Evolutionary conservation across 2,329 filamentous ascomycete genomes (phyloP).

Genomic region (Microsporum audouinii): DNA sequence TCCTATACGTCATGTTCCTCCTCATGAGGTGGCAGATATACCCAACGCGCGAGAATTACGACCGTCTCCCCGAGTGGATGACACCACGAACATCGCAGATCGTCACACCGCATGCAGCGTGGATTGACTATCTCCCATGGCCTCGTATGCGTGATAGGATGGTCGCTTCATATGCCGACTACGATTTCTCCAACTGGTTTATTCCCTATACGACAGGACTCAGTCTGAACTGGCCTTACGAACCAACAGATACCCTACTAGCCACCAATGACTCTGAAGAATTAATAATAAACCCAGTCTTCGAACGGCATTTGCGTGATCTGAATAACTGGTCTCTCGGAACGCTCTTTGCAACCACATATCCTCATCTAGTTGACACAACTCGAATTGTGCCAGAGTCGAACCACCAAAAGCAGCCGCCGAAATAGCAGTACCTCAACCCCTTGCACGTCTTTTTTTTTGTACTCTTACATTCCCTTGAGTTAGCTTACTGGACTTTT

Average conservation of each 20-base stretch:
- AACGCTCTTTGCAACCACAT: slow-evolving; percentile 52
- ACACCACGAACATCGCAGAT: slow-evolving; percentile 57
- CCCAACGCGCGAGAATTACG: slow-evolving; percentile 67
- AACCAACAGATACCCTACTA: slow-evolving; percentile 57
- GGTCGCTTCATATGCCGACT: slow-evolving; percentile 43
- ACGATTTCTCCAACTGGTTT: slow-evolving; percentile 70
- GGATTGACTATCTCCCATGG: slow-evolving; percentile 75
- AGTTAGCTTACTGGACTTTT: not conserved
- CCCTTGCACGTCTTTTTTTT: not conserved
- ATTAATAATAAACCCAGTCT: slow-evolving; percentile 72
- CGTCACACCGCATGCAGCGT: slow-evolving; percentile 58
- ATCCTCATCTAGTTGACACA: slow-evolving; percentile 45
- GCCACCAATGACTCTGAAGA: slow-evolving; percentile 45
- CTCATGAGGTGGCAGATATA: slow-evolving; percentile 76
- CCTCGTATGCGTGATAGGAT: slow-evolving; percentile 62
- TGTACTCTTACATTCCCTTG: slow-evolving; percentile 1
- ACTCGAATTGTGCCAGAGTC: slow-evolving; percentile 21
- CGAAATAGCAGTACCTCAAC: not conserved
- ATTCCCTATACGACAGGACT: slow-evolving; percentile 68
- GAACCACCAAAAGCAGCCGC: not conserved
- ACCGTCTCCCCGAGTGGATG: slow-evolving; percentile 62
- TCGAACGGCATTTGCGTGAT: slow-evolving; percentile 65
- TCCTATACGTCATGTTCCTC: slow-evolving; percentile 77
- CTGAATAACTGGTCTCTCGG: slow-evolving; percentile 75
- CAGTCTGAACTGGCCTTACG: slow-evolving; percentile 74